Base-by-base conservation (phyloP, 306 rosid genomes). In the Coriaria nepalensis region DNA sequence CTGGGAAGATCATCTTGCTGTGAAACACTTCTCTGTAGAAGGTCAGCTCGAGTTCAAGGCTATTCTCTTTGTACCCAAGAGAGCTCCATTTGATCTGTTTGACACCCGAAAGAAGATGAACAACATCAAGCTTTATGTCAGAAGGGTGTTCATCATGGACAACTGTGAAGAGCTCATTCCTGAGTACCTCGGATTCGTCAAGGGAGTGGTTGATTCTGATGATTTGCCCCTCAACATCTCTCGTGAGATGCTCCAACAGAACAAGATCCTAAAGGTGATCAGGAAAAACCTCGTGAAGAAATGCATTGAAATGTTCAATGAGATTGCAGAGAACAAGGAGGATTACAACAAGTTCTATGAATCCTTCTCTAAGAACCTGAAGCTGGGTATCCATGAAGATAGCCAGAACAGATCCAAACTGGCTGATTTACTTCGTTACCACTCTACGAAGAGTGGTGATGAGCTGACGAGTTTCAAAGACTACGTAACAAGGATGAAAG, bases 21-120 rank as follows among this genome's bases (percentile, higher is more conserved):
- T 81, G 41, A 81, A 81, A 39, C 84, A 81, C 11, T 81, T 81
- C 73, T 66, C 92, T 10, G 81, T 81, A 0, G 92, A 81, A 20
- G 92, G 92, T 0, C 92, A 81, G 65, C 85, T 81, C 4, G 92
- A 81, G 36, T 81, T 81, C 69, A 81, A 77, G 67, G 85, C 84
- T 2, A 63, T 80, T 14, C 77, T 80, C 10, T 80, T 80, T 10
- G 84, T 77, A 0, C 90, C 90, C 0, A 80, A 80, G 50, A 68
- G 90, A n/a, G 88, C 88, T 13, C 88, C 88, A 0, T 80, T 80
- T 2, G 88, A 80, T 61, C 60, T 80, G 6, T 80, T 80, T 2
- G 90, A 80, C 70, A 77, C 74, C n/a, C 60, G 73, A 56, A 80
- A 80, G 68, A 80, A 76, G 63, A 60, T 77, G 81, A 80, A 80